phyloP scores from a whole-genome alignment of 495 filamentous ascomycete genomes.

The Cenococcum geophilum region DNA sequence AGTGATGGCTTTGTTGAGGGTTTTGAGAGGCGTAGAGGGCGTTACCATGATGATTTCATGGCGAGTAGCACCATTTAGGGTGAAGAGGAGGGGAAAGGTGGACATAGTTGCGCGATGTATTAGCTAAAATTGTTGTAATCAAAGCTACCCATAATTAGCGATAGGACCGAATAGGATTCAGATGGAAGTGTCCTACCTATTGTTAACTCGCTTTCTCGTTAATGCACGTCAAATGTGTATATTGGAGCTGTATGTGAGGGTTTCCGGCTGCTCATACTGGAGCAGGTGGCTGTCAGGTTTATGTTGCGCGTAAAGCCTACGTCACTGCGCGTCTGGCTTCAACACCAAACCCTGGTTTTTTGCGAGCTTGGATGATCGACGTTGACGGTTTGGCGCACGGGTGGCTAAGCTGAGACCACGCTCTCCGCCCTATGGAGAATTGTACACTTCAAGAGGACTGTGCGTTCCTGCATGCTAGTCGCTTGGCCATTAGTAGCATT shows the following conservation, averaged over 20 bases:
- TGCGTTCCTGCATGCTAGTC: no score
- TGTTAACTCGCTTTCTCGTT: no score
- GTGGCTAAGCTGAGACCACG: neutral
- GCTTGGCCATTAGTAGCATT: no score
- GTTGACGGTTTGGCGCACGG: neutral
- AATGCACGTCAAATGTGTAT: neutral
- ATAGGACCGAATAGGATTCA: no score
- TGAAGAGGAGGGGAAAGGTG: conserved; percentile 32
- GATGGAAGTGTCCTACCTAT: no score
- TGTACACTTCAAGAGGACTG: no score
- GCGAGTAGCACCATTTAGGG: conserved; percentile 26
- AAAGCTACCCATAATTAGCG: no score
- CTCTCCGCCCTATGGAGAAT: no score
- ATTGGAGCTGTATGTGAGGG: neutral
- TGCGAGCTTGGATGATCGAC: neutral
- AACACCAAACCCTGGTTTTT: neutral
- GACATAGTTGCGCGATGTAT: neutral
- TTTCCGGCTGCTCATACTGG: neutral
- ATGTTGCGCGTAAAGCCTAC: neutral
- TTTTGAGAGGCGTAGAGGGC: conserved; percentile 14
- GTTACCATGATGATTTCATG: conserved; percentile 27
- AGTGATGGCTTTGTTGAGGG: conserved; percentile 22
- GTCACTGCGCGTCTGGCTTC: neutral
- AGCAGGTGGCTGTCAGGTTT: neutral
- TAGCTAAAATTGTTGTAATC: neutral